Percentiles rank a stretch among this genome's conserved stretches.
Evolutionary conservation across 1,284 basidiomycete species (phyloP).

Genomic region (Leccinum fallax): DNA sequence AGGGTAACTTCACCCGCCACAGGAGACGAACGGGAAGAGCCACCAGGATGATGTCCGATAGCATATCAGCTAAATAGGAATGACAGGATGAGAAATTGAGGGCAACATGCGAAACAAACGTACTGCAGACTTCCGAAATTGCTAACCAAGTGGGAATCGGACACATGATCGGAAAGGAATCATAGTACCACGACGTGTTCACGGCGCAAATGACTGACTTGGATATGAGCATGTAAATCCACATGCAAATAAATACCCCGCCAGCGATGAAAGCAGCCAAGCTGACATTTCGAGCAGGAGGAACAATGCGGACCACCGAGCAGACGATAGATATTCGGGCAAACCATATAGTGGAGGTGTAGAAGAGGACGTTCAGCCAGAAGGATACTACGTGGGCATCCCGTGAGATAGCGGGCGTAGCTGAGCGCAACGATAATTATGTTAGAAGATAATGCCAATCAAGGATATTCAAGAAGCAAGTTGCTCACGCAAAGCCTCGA

Average conservation of each 20-base stretch:
- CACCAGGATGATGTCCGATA: conserved; percentile 31
- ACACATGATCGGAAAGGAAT: conserved; percentile 9
- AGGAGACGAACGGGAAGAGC: conserved; percentile 26
- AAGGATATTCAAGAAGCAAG: not conserved
- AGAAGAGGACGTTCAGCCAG: conserved; percentile 25
- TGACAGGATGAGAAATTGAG: not conserved
- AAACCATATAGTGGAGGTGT: conserved; percentile 32
- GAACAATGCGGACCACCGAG: conserved; percentile 32
- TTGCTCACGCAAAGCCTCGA: conserved; percentile 19
- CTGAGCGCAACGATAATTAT: conserved; percentile 2
- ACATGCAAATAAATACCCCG: conserved; percentile 19
- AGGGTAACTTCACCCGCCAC: conserved; percentile 31
- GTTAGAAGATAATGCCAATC: not conserved
- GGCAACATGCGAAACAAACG: not conserved
- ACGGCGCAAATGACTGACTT: conserved; percentile 23
- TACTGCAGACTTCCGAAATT: conserved; percentile 29
- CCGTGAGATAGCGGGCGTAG: conserved; percentile 17
- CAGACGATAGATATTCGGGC: conserved; percentile 34
- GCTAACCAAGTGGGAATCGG: conserved; percentile 23
- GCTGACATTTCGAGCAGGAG: conserved; percentile 13
- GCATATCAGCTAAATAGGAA: conserved; percentile 20
- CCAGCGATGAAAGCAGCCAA: conserved; percentile 3
- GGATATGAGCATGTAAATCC: conserved; percentile 21
- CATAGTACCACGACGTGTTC: conserved; percentile 24
- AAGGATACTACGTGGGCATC: conserved; percentile 20